Evolutionary conservation across 1,139 yeast species (phyloP).

Genomic region (Debaryomycetaceae sp.): DNA sequence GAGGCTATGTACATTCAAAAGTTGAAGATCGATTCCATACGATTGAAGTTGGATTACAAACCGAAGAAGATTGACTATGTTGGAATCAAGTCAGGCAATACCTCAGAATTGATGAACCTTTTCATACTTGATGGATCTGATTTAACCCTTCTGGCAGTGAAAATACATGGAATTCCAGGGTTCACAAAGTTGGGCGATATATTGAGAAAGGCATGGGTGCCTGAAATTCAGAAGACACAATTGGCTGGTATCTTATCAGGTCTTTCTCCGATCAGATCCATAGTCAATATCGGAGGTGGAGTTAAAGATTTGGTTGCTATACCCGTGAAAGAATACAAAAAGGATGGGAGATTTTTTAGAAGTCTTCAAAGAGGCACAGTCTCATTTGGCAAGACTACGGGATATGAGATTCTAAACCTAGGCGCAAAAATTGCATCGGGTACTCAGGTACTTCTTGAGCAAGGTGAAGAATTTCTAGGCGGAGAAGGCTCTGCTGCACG

Average conservation of each 20-base stretch:
- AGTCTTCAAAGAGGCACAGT: constrained; percentile 75
- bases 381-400: constrained; percentile 75
- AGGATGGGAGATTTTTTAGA: constrained; percentile 66
- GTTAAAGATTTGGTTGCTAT: constrained; percentile 68
- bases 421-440: constrained; percentile 90
- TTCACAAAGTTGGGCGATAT: constrained; percentile 53
- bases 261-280: constrained; percentile 73
- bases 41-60: constrained; percentile 78
- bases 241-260: constrained; percentile 80
- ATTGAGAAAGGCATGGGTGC: constrained; percentile 75
- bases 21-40: constrained; percentile 59
- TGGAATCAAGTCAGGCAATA: constrained; percentile 81
- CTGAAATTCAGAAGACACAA: constrained; percentile 78
- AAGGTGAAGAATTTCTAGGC: constrained; percentile 72
- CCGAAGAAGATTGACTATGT: constrained; percentile 85
- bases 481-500: constrained; percentile 58
- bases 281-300: constrained; percentile 77
- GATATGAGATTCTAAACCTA: constrained; percentile 74
- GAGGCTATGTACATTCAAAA: constrained; percentile 70
- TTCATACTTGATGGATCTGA: constrained; percentile 85
- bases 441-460: constrained; percentile 77
- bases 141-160: constrained; percentile 57
- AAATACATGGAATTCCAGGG: constrained; percentile 75
- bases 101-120: constrained; percentile 82
- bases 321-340: constrained; percentile 70